Evolutionary conservation across 164 flowering plant species (phyloP).

Genomic region (Kalanchoe fedtschenkoi): DNA sequence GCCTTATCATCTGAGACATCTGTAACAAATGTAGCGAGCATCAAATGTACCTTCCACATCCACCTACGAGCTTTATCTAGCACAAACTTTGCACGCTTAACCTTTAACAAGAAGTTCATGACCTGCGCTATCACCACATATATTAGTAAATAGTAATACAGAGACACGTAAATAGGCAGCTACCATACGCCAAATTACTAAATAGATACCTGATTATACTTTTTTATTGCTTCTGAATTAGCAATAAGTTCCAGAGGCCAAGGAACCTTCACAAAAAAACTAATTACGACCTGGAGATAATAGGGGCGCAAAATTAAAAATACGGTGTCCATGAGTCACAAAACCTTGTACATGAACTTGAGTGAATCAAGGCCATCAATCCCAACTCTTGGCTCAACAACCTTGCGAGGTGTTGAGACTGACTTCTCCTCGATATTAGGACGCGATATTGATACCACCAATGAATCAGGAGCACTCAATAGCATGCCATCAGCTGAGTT

Average conservation of each 20-base stretch:
- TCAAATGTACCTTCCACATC: conserved; percentile 82
- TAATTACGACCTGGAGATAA: background rate
- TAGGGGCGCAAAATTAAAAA: background rate
- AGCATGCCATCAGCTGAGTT: conserved; percentile 82
- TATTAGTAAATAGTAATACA: background rate
- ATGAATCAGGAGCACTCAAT: conserved; percentile 66
- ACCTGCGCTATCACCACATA: conserved; percentile 37
- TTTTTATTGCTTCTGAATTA: conserved; percentile 69
- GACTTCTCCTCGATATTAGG: conserved; percentile 12
- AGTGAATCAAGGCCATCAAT: conserved; percentile 71
- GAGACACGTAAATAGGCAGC: no score
- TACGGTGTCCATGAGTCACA: background rate
- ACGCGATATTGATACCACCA: conserved; percentile 59
- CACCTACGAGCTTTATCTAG: conserved; percentile 92
- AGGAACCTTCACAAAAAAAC: conserved; percentile 44
- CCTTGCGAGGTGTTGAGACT: conserved; percentile 40
- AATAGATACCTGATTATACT: conserved; percentile 79
- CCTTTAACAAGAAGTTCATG: conserved; percentile 81
- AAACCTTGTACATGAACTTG: conserved; percentile 77
- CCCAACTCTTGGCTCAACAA: conserved; percentile 34
- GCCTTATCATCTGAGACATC: background rate
- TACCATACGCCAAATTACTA: conserved; percentile 5
- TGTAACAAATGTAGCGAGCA: background rate
- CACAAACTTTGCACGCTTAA: conserved; percentile 91
- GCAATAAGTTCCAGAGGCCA: conserved; percentile 99